Percentiles rank a stretch among this genome's conserved stretches.
phyloP scores from a whole-genome alignment of 2,329 filamentous ascomycete species.

The Colletotrichum plurivorum region DNA sequence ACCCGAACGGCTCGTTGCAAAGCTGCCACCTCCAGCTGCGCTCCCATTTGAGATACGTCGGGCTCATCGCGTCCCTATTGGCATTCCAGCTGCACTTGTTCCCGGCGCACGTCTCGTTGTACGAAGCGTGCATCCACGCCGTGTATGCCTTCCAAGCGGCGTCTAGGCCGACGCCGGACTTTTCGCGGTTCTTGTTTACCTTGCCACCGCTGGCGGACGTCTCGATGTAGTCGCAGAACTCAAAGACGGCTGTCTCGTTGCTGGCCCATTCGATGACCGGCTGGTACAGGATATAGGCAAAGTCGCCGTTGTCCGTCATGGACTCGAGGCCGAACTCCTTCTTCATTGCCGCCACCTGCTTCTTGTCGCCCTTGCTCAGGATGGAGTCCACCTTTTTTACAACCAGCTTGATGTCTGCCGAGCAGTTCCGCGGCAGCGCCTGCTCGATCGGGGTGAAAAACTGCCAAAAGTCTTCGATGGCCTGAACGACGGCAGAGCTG shows the following conservation, averaged over 20 bases:
- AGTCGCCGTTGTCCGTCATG: conserved; percentile 28
- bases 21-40: conserved; percentile 34
- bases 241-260: conserved; percentile 1
- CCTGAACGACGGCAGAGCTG: conserved; percentile 63
- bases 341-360: conserved; percentile 30
- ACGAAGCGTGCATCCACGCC: neutral
- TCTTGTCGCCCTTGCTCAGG: conserved; percentile 41
- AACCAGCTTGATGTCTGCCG: conserved; percentile 59
- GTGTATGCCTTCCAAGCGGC: conserved; percentile 19
- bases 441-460: conserved; percentile 63
- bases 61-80: neutral
- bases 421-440: conserved; percentile 53
- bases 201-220: conserved; percentile 13
- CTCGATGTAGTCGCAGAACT: conserved; percentile 28
- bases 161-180: conserved; percentile 13
- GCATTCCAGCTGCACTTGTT: conserved; percentile 5
- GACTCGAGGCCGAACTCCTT: conserved; percentile 25
- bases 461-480: conserved; percentile 61
- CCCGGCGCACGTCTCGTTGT: conserved; percentile 9
- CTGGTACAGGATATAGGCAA: conserved; percentile 13
- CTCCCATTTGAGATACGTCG: neutral
- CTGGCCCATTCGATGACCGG: conserved; percentile 25
- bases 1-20: conserved; percentile 38
- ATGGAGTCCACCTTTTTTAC: conserved; percentile 62
- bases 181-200: neutral